phyloP scores from a whole-genome alignment of 768 basidiomycete genomes.

The Gautieria morchelliformis region DNA sequence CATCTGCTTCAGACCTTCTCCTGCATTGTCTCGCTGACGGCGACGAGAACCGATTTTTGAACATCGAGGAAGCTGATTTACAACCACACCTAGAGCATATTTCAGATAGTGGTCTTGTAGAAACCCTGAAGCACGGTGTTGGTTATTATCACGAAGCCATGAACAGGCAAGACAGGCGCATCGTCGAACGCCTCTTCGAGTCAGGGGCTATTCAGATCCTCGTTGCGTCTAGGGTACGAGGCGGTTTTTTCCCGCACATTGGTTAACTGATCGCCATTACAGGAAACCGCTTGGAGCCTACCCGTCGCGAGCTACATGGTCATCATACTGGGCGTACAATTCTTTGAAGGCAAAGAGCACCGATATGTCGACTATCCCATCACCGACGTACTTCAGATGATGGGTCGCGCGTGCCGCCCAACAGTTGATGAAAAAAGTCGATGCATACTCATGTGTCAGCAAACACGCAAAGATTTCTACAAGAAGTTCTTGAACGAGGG shows the following conservation, averaged over 20 bases:
- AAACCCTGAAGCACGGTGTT: slow-evolving; percentile 81
- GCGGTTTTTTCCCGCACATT: neutral
- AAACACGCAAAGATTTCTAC: slow-evolving; percentile 97
- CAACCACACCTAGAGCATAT: slow-evolving; percentile 85
- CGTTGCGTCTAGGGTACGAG: slow-evolving; percentile 79
- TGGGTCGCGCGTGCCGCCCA: slow-evolving; percentile 95
- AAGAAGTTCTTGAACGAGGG: slow-evolving; percentile 97
- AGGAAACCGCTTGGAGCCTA: slow-evolving; percentile 96
- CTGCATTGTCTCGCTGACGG: slow-evolving; percentile 85
- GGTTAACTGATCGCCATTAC: neutral
- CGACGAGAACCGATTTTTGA: slow-evolving; percentile 77
- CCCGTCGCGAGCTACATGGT: slow-evolving; percentile 96
- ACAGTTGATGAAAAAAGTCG: slow-evolving; percentile 80
- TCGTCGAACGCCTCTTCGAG: slow-evolving; percentile 87
- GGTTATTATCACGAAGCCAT: slow-evolving; percentile 95
- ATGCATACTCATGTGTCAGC: slow-evolving; percentile 95
- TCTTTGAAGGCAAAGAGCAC: slow-evolving; percentile 94
- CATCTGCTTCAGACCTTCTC: slow-evolving; percentile 87
- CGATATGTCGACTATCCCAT: slow-evolving; percentile 97
- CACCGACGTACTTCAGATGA: slow-evolving; percentile 98
- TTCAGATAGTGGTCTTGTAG: slow-evolving; percentile 61
- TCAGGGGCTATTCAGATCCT: slow-evolving; percentile 92
- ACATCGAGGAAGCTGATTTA: slow-evolving; percentile 74
- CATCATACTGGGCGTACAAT: slow-evolving; percentile 98
- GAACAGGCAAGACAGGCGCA: slow-evolving; percentile 83